A percentile compares a stretch with the other conserved stretches of the same genome.
Evolutionary conservation across 1,284 basidiomycete species (phyloP).

Genomic region (Cryptococcus sp.): DNA sequence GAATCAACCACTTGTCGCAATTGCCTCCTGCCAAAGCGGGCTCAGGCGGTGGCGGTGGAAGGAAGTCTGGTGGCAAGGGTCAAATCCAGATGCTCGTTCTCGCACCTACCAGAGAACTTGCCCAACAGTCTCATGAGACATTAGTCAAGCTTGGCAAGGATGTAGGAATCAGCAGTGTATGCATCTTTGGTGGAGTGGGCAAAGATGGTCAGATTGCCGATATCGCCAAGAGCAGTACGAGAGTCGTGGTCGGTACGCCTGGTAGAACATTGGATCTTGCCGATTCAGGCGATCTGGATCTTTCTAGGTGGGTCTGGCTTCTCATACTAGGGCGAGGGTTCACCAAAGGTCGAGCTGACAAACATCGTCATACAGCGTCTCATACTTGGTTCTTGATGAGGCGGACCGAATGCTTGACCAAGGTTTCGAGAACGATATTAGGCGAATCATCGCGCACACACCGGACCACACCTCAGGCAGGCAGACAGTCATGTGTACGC

Average conservation of each 20-base stretch:
- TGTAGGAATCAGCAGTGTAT: slow-evolving; percentile 76
- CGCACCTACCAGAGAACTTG: slow-evolving; percentile 91
- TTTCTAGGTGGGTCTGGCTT: slow-evolving; percentile 64
- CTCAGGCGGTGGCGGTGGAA: slow-evolving; percentile 11
- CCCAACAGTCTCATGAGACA: slow-evolving; percentile 89
- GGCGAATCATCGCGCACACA: slow-evolving; percentile 81
- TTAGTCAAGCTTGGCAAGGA: slow-evolving; percentile 74
- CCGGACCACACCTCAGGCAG: slow-evolving; percentile 63
- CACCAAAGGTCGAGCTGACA: background rate
- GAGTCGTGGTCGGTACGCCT: slow-evolving; percentile 90
- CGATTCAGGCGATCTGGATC: slow-evolving; percentile 77
- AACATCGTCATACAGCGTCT: slow-evolving; percentile 61
- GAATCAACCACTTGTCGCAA: slow-evolving; percentile 61
- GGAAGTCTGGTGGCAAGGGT: slow-evolving; percentile 46
- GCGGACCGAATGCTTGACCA: slow-evolving; percentile 98
- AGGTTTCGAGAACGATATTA: slow-evolving; percentile 98
- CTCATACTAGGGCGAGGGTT: too few relatives aligned
- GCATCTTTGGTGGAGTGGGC: slow-evolving; percentile 88
- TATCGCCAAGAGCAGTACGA: slow-evolving; percentile 62
- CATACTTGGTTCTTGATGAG: slow-evolving; percentile 93
- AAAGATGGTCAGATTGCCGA: slow-evolving; percentile 77
- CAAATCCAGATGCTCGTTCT: slow-evolving; percentile 78
- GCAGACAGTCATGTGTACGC: slow-evolving; percentile 91
- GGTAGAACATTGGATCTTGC: slow-evolving; percentile 89
- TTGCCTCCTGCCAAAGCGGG: slow-evolving; percentile 14